Base-by-base conservation (phyloP, 371 early-diverging fungal species). In the Mucor irregularis region DNA sequence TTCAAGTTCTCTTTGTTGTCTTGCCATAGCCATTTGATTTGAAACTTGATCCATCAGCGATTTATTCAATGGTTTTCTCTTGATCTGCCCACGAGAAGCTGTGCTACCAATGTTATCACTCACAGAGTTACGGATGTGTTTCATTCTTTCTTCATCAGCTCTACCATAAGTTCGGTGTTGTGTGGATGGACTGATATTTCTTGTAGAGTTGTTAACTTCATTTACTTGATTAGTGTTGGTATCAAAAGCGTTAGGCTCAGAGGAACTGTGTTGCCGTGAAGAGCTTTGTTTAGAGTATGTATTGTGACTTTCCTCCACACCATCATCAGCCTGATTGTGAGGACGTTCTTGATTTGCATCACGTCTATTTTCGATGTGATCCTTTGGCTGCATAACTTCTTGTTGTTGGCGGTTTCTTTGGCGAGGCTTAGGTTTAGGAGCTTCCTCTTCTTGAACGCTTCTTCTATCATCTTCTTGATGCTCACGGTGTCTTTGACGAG, bases 11-110 rank as follows among this genome's bases (percentile, higher is more conserved):
- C 53, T n/a, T 19, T 53, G 49, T 43, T 60, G 46, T 7, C 38
- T 33, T 11, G 55, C 43, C 9, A 49, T 31, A 26, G 56, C 40
- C 56, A 51, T 62, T 40, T 56, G 49, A 21, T 46, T 53, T 6
- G 47, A 35, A 6, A 42, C 51, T 34, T 61, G 47, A 6, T 57
- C 57, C 57, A 66, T 61, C 7, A 66, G 25, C 5, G 66, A 44
- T 21, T 57, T 57, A n/a, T 59, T 58, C 3, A 74, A 37, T 4
- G 75, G 75, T 29, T 74, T 74, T 29, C 75, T 52, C 14, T 62
- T 66, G 26, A 69, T 61, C n/a, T 49, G 64, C 4, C 49, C 61
- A n/a, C 64, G 60, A 17, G 47, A 43, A 16, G 58, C 58, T 22
- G 67, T 66, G 11, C 63, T 60, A 10, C 53, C 53, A 21, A 37